Evolutionary conservation across 2,329 filamentous ascomycete genomes (phyloP), one percentile per base, ranked within the genome.

Genomic region (Ophiostoma angusticollis): DNA sequence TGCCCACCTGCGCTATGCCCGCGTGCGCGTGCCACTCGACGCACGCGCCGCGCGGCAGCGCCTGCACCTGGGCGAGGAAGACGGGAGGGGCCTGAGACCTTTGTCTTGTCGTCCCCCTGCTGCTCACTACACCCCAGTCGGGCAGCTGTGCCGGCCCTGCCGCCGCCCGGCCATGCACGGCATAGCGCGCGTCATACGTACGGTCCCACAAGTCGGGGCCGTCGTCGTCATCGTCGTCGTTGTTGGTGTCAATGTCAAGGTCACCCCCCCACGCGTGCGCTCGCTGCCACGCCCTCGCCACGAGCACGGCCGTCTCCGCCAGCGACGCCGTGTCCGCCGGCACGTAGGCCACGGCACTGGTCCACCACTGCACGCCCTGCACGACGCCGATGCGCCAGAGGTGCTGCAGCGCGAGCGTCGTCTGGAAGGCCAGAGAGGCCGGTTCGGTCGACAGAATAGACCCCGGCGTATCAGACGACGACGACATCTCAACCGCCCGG

Each of bases 21-120:
- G 74, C 54, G 41, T 80, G 72, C 1, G 69, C 78, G 49, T 84
- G 80, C 87, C 89, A 98, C 62, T 98, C 91, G 9, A 95, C 74
- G 27, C 67, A 67, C 21, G 80, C 80, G 13, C 63, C 66, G 16
- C 84, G 72, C 1, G 91, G 91, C 11, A 98, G 66, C 47, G 78
- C 72, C 31, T 78, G 70, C 2, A 95, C 81, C 52, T 91, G 77
- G 1, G 77, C 79, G 0, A 80, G 71, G 53, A 91, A 80, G 49
- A 87, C 69, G 0, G 80, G 80, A 2, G 86, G 79, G 2, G 70
- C 49, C 16, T 52, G 57, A 3, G 39, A 52, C 47, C 30, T 12
- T 5, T 23, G 14, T 11, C 54, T 49, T 29, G 32, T 35, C 31
- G 22, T 54, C 39, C 19, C 23, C 45, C 24, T 39, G 45, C 12